These are phyloP conservation scores for Mortierella sp. DNA, from an alignment of 371 early-diverging fungal species.

Conservation along the genomic window DNA sequence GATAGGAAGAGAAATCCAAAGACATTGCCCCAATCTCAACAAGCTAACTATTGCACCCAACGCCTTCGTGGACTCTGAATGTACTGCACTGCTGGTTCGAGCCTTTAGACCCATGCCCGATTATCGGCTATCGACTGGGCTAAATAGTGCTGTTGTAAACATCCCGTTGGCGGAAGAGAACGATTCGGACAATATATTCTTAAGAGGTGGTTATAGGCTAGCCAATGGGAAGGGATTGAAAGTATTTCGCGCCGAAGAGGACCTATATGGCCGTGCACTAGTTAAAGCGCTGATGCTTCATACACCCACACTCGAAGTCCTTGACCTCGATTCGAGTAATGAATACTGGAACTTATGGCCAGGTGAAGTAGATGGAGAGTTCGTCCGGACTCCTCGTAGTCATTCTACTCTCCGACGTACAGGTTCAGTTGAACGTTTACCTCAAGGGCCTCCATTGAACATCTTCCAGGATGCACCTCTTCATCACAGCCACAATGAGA, in stretches of 20 bases:
- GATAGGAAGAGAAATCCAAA: constrained; percentile 3
- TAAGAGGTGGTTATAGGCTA: neutral
- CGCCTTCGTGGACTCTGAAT: neutral
- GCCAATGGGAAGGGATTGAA: constrained; percentile 2
- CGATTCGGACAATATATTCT: neutral
- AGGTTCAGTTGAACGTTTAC: neutral
- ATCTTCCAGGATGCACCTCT: no score
- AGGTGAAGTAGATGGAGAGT: neutral
- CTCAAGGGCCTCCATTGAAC: neutral
- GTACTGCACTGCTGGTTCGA: constrained; percentile 6
- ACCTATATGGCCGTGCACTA: neutral
- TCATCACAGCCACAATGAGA: no score
- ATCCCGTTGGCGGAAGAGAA: neutral
- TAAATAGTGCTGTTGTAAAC: neutral
- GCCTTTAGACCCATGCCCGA: neutral
- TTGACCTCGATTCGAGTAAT: constrained; percentile 2
- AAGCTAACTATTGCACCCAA: neutral
- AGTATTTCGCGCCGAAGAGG: neutral
- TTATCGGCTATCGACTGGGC: neutral
- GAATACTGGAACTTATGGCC: neutral
- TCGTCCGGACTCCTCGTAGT: neutral
- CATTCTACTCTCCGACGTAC: neutral
- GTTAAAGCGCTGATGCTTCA: neutral
- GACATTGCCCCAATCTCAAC: constrained; percentile 8
- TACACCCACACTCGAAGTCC: neutral